phyloP scores from a whole-genome alignment of 768 basidiomycete genomes.

The Tulasnella calospora region DNA sequence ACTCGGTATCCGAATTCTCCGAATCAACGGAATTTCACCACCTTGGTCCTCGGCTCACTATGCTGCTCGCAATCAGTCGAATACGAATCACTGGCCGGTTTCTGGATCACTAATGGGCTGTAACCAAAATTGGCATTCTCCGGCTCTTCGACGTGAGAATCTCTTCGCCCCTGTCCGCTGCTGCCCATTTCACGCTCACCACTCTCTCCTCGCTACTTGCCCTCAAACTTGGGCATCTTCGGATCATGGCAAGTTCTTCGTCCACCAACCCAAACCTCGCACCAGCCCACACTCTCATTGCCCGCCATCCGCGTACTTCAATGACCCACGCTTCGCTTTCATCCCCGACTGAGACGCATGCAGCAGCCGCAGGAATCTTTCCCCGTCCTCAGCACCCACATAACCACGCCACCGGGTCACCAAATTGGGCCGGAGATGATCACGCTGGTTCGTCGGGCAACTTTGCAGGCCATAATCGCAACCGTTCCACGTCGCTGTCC shows the following conservation, averaged over 20 bases:
- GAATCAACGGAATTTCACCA: no score
- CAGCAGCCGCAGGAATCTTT: conserved; percentile 78
- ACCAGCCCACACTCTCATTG: conserved; percentile 83
- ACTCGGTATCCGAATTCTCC: no score
- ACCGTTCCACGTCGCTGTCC: conserved; percentile 9
- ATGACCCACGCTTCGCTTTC: conserved; percentile 75
- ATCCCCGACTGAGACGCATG: conserved; percentile 82
- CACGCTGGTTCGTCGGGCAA: neutral
- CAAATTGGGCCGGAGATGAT: conserved; percentile 8
- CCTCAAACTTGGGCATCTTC: neutral
- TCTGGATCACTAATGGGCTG: no score
- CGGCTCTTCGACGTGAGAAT: neutral
- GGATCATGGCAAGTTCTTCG: conserved; percentile 2
- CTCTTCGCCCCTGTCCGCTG: neutral
- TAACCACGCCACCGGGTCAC: neutral
- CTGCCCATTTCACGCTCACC: neutral
- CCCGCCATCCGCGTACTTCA: conserved; percentile 71
- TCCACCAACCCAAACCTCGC: conserved; percentile 18
- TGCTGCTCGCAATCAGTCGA: no score
- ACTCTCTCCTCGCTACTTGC: neutral
- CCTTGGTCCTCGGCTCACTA: no score
- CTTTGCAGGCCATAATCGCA: neutral
- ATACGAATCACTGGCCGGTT: no score
- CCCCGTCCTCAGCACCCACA: conserved; percentile 43
- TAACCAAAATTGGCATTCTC: neutral